Evolutionary conservation across 371 early-diverging fungal genomes (phyloP), one percentile per base, ranked within the genome.

Genomic region (Mortierella sp.): DNA sequence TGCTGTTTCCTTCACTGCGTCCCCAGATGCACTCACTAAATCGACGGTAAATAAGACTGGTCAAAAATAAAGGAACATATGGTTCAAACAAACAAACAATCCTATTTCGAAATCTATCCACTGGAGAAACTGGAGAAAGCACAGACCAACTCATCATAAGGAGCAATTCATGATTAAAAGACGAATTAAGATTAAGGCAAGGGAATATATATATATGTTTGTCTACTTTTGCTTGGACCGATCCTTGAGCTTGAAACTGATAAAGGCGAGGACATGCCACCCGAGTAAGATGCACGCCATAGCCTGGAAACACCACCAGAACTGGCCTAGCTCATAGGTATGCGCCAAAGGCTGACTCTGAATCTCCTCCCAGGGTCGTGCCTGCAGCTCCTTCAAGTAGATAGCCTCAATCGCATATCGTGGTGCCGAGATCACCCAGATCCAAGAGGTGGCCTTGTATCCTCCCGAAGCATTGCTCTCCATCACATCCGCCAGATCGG

Each of bases 391-490:
- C 40, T 73, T 79, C 61, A 90, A 58, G 58, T 88, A 91, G 34
- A 89, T 73, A 5, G 89, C 87, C 55, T 89, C 90, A 55, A 91
- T 85, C 10, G 90, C 90, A 76, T 87, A 90, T 22, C 90, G 68
- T 8, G 88, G 90, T 4, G 90, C 86, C 13, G 89, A 89, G 11
- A 89, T 74, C 44, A 73, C 58, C 79, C 73, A 84, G 22, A 84
- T 76, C 77, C 76, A 86, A 11, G 66, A 58, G 13, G 71, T 66
- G 26, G 67, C 70, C 66, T 74, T 80, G 82, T 70, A 89, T 19
- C 86, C 89, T 69, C 55, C 64, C 29, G 79, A 68, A 0, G 77
- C 70, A 40, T 53, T 68, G 8, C 70, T 67, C 2, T 26, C 50
- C 55, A 83, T 75, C 43, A 90, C 86, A 45, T 85, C 79, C 5